Evolutionary conservation across 306 rosid species (phyloP).

Genomic region (Cicer cuneatum): DNA sequence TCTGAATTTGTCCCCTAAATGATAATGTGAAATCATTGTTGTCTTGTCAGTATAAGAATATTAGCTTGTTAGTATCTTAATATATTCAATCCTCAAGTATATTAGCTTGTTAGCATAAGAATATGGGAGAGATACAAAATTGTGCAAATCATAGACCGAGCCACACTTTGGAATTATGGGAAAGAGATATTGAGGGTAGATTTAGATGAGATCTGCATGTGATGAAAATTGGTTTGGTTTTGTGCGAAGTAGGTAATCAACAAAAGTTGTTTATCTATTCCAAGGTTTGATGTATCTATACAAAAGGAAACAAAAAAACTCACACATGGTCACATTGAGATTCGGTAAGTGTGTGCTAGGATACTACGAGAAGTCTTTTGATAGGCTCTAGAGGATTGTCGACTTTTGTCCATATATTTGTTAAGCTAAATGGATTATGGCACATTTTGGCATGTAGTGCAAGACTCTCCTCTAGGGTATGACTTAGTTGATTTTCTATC

Average conservation of each 20-base stretch:
- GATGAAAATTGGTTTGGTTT: conserved; percentile 6
- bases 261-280: conserved; percentile 8
- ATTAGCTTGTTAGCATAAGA: conserved; percentile 23
- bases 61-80: conserved; percentile 34
- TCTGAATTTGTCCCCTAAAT: conserved; percentile 23
- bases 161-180: not conserved
- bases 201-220: conserved; percentile 30
- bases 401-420: conserved; percentile 4
- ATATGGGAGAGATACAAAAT: conserved; percentile 7
- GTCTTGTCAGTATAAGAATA: conserved; percentile 29
- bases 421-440: conserved; percentile 5
- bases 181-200: conserved; percentile 29
- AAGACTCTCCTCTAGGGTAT: conserved; percentile 20
- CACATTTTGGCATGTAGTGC: not conserved
- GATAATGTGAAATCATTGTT: conserved; percentile 31
- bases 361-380: not conserved
- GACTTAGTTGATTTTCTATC: not conserved
- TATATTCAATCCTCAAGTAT: conserved; percentile 12
- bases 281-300: conserved; percentile 11
- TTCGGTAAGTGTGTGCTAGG: not conserved
- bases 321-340: conserved; percentile 12
- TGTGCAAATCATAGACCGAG: conserved; percentile 3
- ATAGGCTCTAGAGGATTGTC: conserved; percentile 8
- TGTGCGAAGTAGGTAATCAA: conserved; percentile 26
- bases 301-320: conserved; percentile 12